Conservation (phyloP, 2,329 filamentous ascomycete species). For the Aspergillus sp. region DNA sequence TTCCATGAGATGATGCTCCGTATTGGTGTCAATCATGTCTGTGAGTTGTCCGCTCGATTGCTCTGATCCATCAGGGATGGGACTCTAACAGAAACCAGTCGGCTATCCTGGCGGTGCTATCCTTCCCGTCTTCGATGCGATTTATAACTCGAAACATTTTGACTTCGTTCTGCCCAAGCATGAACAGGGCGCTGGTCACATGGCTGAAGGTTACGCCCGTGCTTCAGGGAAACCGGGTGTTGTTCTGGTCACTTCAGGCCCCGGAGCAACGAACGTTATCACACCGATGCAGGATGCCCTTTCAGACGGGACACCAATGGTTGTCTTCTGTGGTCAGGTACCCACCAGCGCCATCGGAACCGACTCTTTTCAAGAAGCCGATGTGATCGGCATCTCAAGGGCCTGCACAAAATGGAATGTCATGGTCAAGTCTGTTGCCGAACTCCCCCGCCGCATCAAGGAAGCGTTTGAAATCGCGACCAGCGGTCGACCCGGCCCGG, state of each 20-base stretch:
- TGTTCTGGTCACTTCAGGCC: conserved; percentile 91
- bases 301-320: conserved; percentile 89
- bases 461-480: conserved; percentile 98
- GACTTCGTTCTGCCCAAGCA: conserved; percentile 92
- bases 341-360: conserved; percentile 81
- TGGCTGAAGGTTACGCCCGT: conserved; percentile 94
- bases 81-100: conserved; percentile 38
- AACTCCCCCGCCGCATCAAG: conserved; percentile 87
- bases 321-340: conserved; percentile 94
- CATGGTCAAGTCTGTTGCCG: conserved; percentile 91
- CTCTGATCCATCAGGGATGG: conserved; percentile 3
- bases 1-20: conserved; percentile 99
- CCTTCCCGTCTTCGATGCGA: conserved; percentile 95
- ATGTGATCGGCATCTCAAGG: conserved; percentile 85
- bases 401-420: conserved; percentile 99
- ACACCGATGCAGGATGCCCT: conserved; percentile 95
- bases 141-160: conserved; percentile 96
- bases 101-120: conserved; percentile 93
- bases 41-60: conserved; percentile 46
- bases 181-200: conserved; percentile 96
- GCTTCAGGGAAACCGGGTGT: conserved; percentile 91
- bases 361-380: conserved; percentile 94
- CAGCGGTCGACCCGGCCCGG: conserved; percentile 83
- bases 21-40: conserved; percentile 85
- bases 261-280: conserved; percentile 91